phyloP scores from a whole-genome alignment of 2,329 filamentous ascomycete genomes.

The Sphaerulina musiva region DNA sequence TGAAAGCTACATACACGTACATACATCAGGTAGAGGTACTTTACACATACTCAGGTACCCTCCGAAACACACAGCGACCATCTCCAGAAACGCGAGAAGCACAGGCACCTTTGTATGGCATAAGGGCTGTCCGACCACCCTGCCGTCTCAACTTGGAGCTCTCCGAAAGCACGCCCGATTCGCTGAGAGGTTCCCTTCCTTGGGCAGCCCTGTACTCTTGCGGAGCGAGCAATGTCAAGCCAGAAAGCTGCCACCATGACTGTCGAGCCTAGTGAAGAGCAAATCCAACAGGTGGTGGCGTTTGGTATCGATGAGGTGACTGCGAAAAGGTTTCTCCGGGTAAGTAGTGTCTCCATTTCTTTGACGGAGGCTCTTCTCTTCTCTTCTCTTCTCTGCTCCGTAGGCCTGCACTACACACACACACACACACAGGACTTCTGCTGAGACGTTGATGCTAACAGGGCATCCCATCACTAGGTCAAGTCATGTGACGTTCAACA shows the following conservation, averaged over 20 bases:
- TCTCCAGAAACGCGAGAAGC: constrained; percentile 1
- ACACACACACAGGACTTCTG: neutral
- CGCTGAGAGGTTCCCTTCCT: neutral
- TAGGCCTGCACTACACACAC: too few relatives aligned
- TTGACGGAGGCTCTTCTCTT: neutral
- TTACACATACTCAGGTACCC: too few relatives aligned
- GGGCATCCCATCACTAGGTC: constrained; percentile 17
- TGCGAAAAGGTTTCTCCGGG: constrained; percentile 30
- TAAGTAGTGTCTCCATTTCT: constrained; percentile 6
- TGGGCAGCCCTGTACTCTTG: neutral
- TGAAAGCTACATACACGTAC: neutral
- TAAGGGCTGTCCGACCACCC: neutral
- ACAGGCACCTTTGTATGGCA: neutral
- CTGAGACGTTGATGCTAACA: constrained; percentile 5
- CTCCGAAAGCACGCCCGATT: neutral
- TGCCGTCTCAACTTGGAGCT: neutral
- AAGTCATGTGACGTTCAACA: constrained; percentile 29
- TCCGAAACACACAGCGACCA: neutral
- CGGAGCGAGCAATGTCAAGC: constrained; percentile 15
- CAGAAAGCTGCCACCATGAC: constrained; percentile 27
- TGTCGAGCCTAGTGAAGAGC: constrained; percentile 24
- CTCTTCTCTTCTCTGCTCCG: too few relatives aligned
- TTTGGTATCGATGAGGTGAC: constrained; percentile 18
- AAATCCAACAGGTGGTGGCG: constrained; percentile 22
- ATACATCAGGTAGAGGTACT: too few relatives aligned